Evolutionary conservation across 345 rosid species (phyloP).

Genomic region (Ailanthus altissimus): DNA sequence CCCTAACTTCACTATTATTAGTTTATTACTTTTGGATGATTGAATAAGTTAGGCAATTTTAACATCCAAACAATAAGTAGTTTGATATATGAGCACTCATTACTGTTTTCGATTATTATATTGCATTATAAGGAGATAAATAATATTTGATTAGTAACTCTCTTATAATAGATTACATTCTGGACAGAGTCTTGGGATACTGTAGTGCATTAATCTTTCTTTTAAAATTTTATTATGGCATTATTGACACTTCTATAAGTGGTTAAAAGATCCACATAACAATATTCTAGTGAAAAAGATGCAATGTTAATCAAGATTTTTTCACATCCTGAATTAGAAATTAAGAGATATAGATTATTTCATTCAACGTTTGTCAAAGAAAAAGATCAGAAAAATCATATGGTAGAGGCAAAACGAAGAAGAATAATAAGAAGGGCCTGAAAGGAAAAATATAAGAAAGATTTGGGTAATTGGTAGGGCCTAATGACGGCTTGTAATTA

Average conservation of each 20-base stretch:
- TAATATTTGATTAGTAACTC: neutral
- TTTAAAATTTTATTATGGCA: too few species aligned
- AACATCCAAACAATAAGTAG: neutral
- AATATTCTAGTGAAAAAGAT: too few species aligned
- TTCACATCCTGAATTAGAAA: too few species aligned
- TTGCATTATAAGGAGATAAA: neutral
- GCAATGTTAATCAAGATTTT: too few species aligned
- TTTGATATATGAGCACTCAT: neutral
- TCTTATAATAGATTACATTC: neutral
- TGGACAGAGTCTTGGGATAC: too few species aligned
- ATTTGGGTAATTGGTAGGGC: slow-evolving; percentile 37
- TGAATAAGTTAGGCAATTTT: neutral
- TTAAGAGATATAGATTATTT: neutral
- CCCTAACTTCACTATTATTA: neutral
- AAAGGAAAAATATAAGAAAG: neutral
- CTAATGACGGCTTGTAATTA: slow-evolving; percentile 66
- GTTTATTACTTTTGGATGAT: neutral
- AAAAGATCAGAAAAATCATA: neutral
- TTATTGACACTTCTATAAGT: too few species aligned
- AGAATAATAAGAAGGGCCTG: neutral
- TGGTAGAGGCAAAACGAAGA: neutral
- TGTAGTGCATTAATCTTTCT: too few species aligned
- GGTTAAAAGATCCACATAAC: too few species aligned
- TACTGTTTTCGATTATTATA: neutral
- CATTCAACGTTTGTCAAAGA: neutral